Base-by-base conservation (phyloP, 192 early-diverging fungal genomes). In the Entrophospora sp. region DNA sequence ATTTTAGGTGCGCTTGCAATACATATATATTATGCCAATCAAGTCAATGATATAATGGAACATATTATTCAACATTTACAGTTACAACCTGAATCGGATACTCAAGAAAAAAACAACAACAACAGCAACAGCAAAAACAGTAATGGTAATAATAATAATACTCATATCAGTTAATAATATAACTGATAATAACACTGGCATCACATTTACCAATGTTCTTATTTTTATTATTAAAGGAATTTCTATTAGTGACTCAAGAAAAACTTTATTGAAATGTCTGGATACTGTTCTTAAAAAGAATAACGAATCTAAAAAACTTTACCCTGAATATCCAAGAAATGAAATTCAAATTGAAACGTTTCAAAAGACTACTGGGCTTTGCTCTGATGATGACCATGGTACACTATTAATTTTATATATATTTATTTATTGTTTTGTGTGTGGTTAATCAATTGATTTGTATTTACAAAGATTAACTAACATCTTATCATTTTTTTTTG, bases 1-100 rank as follows among this genome's bases (percentile, higher is more conserved):
- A 16, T 9, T 16, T 25, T 66, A 78, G 77, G 77, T 43, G 79
- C 79, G 7, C 64, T 83, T 46, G 77, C 76, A 4, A 78, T 73
- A 1, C 82, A 83, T 30, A 79, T 77, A 20, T 83, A 83, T 34
- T 83, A 83, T 57, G 69, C 74, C 1, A 81, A 81, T 51, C 82
- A 83, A 62, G 52, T 81, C 4, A 74, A 76, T 40, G 79, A 83
- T 46, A 83, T 83, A 16, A 76, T 79, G 20, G 76, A 76, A 22
- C 75, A 79, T 52, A 74, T 83, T 35, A 65, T 76, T 35, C 66
- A 68, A 61, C 75, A 76, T 44, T 53, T 83, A 16, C 62, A 64
- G 3, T 67, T 59, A 48, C 63, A 73, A 40, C 22, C 62, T 16
- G 66, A 58, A 4, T 20, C 32, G 14, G 16, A 8, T 5, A 62